Conservation (phyloP, 257 asterid species). For the Nicotiana knightiana region DNA sequence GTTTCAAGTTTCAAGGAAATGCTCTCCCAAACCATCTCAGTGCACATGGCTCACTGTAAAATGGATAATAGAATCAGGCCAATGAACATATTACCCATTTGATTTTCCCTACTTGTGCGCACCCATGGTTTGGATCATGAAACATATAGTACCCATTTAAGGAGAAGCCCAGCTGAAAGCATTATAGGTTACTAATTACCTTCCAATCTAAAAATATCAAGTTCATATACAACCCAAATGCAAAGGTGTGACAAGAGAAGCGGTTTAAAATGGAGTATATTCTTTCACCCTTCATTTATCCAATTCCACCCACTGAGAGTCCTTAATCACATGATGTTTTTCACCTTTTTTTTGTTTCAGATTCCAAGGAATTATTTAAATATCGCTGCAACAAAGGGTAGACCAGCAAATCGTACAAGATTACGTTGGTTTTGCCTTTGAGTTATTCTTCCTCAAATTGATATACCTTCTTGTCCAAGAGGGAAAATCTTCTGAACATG, state of each 20-base stretch:
- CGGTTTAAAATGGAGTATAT: neutral
- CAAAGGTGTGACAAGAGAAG: neutral
- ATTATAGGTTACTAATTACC: neutral
- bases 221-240: neutral
- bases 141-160: neutral
- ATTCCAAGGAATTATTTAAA: neutral
- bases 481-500: conserved; percentile 24
- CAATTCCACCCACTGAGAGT: neutral
- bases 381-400: neutral
- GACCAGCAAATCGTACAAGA: neutral
- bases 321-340: neutral
- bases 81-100: neutral
- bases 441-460: neutral
- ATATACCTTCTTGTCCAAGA: conserved; percentile 41
- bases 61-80: neutral
- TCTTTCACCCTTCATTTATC: neutral
- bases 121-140: neutral
- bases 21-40: neutral
- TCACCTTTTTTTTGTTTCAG: neutral
- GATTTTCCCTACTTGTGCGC: neutral
- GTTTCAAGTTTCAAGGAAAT: too few species aligned
- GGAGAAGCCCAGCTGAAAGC: conserved; percentile 2
- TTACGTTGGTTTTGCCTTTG: neutral
- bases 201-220: neutral
- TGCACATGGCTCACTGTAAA: neutral